phyloP scores from a whole-genome alignment of 345 rosid species.

The Aquilaria yunnanensis region DNA sequence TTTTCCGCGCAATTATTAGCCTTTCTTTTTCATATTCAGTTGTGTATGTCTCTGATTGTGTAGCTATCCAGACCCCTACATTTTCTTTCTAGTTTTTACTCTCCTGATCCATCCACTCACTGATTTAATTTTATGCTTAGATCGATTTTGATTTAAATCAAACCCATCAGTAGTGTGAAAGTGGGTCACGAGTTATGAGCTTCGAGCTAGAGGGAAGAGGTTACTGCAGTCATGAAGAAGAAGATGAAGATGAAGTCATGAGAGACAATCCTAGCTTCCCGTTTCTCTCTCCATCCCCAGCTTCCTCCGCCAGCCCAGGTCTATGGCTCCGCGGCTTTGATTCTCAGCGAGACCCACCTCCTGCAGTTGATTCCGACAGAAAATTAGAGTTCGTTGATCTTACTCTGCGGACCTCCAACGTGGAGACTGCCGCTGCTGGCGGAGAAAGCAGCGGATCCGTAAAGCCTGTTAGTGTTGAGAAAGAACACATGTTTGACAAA shows the following conservation, averaged over 20 bases:
- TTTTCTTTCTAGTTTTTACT: slow-evolving; percentile 17
- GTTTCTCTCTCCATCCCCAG: slow-evolving; percentile 18
- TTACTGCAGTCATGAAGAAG: slow-evolving; percentile 22
- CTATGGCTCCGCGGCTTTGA: slow-evolving; percentile 25
- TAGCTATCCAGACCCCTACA: background rate
- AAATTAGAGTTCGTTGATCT: slow-evolving; percentile 28
- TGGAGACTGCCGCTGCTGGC: no score
- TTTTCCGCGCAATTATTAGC: no score
- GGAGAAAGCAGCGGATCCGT: slow-evolving; percentile 6
- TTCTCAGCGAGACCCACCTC: slow-evolving; percentile 18
- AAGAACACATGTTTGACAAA: slow-evolving; percentile 79
- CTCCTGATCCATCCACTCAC: background rate
- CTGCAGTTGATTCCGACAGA: background rate
- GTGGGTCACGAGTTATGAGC: slow-evolving; percentile 26
- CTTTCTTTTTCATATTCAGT: no score
- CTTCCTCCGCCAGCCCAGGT: slow-evolving; percentile 19
- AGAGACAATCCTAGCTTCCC: slow-evolving; percentile 13
- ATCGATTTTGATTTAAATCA: no score
- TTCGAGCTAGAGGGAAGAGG: slow-evolving; percentile 31
- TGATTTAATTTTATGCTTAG: no score
- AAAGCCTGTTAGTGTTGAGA: slow-evolving; percentile 20
- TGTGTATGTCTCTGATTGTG: no score
- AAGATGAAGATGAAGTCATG: slow-evolving; percentile 4
- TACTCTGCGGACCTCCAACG: slow-evolving; percentile 36
- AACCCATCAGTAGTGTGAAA: background rate